Evolutionary conservation across 108 stramenopile species (phyloP).

Genomic region (Heterococcus sp.): DNA sequence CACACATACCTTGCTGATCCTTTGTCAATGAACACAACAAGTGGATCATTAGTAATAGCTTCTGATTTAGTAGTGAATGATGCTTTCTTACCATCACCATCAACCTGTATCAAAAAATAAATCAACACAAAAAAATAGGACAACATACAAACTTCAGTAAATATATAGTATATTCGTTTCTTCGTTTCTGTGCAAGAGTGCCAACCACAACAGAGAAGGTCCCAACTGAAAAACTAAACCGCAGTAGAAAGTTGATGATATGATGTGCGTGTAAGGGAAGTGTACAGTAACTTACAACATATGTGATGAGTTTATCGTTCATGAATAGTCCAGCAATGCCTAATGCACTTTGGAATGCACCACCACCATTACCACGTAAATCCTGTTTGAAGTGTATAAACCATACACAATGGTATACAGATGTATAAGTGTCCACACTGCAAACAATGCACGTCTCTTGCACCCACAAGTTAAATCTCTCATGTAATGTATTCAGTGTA

Average conservation of each 20-base stretch:
- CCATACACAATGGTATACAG: background rate
- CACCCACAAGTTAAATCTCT: background rate
- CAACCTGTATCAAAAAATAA: conserved; percentile 9
- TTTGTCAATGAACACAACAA: conserved; percentile 52
- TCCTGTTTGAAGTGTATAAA: conserved; percentile 55
- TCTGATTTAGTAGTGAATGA: conserved; percentile 44
- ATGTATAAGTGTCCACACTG: background rate
- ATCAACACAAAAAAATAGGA: background rate
- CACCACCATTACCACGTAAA: conserved; percentile 81
- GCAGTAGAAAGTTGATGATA: background rate
- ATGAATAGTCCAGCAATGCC: conserved; percentile 78
- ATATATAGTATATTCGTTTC: background rate
- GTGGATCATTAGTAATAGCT: conserved; percentile 21
- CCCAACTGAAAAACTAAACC: background rate
- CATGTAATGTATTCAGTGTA: background rate
- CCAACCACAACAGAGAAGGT: background rate
- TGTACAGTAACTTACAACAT: conserved; percentile 1
- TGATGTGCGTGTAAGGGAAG: background rate
- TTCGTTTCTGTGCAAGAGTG: background rate
- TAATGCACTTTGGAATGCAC: conserved; percentile 87
- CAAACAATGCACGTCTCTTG: background rate
- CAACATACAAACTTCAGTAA: background rate
- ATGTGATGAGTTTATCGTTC: conserved; percentile 30
- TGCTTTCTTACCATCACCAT: conserved; percentile 35
- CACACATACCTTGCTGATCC: conserved; percentile 27